These are phyloP conservation scores for Helenozyma rhizophorensis DNA, from an alignment of 805 yeast species.

Conservation along the genomic window DNA sequence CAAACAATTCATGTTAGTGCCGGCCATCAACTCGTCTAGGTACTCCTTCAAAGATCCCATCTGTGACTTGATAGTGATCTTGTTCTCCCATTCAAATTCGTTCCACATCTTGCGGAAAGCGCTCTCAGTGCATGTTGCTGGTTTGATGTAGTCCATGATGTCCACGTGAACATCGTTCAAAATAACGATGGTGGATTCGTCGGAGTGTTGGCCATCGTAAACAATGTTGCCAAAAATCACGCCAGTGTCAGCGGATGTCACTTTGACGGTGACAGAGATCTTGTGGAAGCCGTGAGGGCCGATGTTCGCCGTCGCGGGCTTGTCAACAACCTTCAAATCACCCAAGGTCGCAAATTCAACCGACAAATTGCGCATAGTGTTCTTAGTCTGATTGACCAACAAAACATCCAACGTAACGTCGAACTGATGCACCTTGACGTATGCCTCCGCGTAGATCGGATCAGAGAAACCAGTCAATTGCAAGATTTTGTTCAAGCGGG, in stretches of 20 bases:
- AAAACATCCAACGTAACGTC: conserved; percentile 93
- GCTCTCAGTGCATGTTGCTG: conserved; percentile 84
- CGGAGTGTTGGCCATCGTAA: conserved; percentile 93
- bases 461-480: conserved; percentile 98
- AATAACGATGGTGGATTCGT: conserved; percentile 84
- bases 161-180: conserved; percentile 93
- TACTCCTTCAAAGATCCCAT: conserved; percentile 68
- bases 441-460: conserved; percentile 97
- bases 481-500: conserved; percentile 81
- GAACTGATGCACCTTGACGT: conserved; percentile 91
- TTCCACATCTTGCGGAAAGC: conserved; percentile 98
- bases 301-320: conserved; percentile 81
- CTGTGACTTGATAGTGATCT: conserved; percentile 78
- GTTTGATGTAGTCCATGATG: conserved; percentile 95
- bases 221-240: conserved; percentile 96
- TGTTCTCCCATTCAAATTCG: conserved; percentile 99
- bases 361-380: conserved; percentile 82
- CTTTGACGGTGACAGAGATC: conserved; percentile 84
- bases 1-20: conserved; percentile 90
- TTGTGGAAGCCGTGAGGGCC: conserved; percentile 98
- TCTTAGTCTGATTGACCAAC: conserved; percentile 89
- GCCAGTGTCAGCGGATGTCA: conserved; percentile 96
- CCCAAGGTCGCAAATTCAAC: conserved; percentile 97
- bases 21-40: conserved; percentile 67
- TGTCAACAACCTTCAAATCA: conserved; percentile 90